Base-by-base conservation (phyloP, 2,329 filamentous ascomycete species). In the Paradendryphiella salina region DNA sequence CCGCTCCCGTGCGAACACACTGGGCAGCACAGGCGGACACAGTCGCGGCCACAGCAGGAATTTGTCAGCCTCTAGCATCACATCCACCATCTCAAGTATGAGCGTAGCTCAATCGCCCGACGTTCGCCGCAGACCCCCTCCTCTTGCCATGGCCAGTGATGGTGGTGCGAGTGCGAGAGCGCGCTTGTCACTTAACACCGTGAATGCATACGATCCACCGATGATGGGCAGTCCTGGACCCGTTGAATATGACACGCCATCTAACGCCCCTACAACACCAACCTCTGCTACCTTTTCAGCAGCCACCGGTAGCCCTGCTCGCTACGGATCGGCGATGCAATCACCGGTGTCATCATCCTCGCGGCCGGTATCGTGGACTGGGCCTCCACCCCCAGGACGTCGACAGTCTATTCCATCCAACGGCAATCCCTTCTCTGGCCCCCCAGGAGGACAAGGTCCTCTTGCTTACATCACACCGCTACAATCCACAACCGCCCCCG, bases 31-130 rank as follows among this genome's bases (percentile, higher is more conserved):
- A 55, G 82, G 84, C 14, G 82, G 85, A 5, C 86, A 88, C 26
- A 82, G 81, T 52, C 82, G 91, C 51, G 90, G 91, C 1, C 92
- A 96, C 71, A 89, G 87, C 62, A 79, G 85, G 48, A 96, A 96
- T 71, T 76, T 96, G 2, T 96, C 92, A 0, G 85, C 90, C 2
- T 96, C 92, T 0, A 96, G 90, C 71, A 90, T 96, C 62, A 80
- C 84, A 20, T 93, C 90, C 0, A 85, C 87, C 5, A 77, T 84
- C 46, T 91, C 89, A 1, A 85, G 79, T 40, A 87, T 87, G 52
- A 85, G 82, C 57, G 76, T 82, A 21, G 67, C 56, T 26, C 67
- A 67, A 46, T 61, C 69, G 42, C 70, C 67, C 17, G 84, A 85
- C 36, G 55, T 63, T 37, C 83, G 90, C 41, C 84, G 88, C 52